phyloP scores from a whole-genome alignment of 441 rosid species.

The Dalechampia spathulata region DNA sequence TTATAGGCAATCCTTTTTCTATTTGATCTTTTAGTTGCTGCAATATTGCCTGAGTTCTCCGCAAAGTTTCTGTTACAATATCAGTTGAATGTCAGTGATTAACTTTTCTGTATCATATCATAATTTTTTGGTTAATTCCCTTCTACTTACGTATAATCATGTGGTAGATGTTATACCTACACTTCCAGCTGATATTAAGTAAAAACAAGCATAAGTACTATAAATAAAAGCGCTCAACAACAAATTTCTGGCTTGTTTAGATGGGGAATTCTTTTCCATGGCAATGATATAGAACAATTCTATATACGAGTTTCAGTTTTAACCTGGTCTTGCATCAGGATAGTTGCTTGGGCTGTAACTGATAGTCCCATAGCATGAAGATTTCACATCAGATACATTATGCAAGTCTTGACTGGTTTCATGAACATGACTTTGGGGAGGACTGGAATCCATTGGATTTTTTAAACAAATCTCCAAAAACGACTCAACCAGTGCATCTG shows the following conservation, averaged over 20 bases:
- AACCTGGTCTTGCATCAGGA: conserved; percentile 88
- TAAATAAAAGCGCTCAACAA: background rate
- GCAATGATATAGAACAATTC: background rate
- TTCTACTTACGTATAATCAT: background rate
- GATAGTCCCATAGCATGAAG: conserved; percentile 30
- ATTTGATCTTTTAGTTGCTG: conserved; percentile 61
- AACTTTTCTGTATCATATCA: conserved; percentile 1
- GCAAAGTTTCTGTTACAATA: conserved; percentile 59
- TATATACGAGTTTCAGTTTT: background rate
- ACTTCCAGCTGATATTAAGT: background rate
- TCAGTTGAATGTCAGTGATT: conserved; percentile 12
- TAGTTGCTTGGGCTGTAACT: conserved; percentile 56
- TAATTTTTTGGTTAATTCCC: background rate
- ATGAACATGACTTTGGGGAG: conserved; percentile 19
- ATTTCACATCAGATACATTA: conserved; percentile 15
- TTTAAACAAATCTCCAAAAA: conserved; percentile 54
- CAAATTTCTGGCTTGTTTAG: background rate
- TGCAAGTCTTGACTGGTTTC: conserved; percentile 24
- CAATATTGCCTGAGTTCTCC: conserved; percentile 57
- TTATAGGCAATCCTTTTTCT: conserved; percentile 62
- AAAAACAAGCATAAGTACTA: background rate
- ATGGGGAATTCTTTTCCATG: background rate
- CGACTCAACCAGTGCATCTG: conserved; percentile 63
- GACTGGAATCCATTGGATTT: conserved; percentile 19
- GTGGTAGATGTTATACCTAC: background rate